Percentiles rank a stretch among this genome's conserved stretches.
Evolutionary conservation across 1,284 basidiomycete species (phyloP).

Genomic region (Trichosporon coremiiforme): DNA sequence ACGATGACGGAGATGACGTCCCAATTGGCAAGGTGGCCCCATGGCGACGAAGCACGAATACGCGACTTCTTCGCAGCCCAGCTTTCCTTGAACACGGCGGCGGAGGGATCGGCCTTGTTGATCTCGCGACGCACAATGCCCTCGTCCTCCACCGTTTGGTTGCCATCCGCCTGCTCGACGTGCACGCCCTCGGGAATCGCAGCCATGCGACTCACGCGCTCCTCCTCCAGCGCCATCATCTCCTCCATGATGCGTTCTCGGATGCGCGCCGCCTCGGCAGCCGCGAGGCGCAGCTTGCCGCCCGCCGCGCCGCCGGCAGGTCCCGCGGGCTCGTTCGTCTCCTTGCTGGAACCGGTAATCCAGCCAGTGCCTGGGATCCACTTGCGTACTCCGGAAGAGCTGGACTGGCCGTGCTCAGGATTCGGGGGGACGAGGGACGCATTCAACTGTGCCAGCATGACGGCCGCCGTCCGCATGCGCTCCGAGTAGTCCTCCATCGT

Average conservation of each 20-base stretch:
- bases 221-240: constrained; percentile 95
- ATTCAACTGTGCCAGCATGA: constrained; percentile 97
- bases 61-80: constrained; percentile 94
- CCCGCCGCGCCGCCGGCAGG: constrained; percentile 32
- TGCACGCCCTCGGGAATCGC: constrained; percentile 66
- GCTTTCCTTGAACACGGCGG: constrained; percentile 89
- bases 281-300: constrained; percentile 68
- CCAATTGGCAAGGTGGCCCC: constrained; percentile 84
- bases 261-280: constrained; percentile 83
- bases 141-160: constrained; percentile 80
- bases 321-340: constrained; percentile 2
- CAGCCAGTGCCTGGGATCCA: constrained; percentile 71
- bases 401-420: constrained; percentile 46
- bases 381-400: constrained; percentile 54
- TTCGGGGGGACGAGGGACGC: constrained; percentile 67
- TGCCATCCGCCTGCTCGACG: constrained; percentile 49
- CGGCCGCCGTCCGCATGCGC: constrained; percentile 95
- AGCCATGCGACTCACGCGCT: constrained; percentile 92
- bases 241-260: constrained; percentile 97
- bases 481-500: constrained; percentile 93
- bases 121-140: constrained; percentile 88
- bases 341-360: constrained; percentile 57
- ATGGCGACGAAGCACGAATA: constrained; percentile 88
- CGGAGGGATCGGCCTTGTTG: constrained; percentile 95
- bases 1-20: constrained; percentile 91